Percentiles rank a stretch among this genome's conserved stretches.
These are phyloP conservation scores for Hagleromyces aurorensis DNA, from an alignment of 805 yeast genomes.

Conservation along the genomic window DNA sequence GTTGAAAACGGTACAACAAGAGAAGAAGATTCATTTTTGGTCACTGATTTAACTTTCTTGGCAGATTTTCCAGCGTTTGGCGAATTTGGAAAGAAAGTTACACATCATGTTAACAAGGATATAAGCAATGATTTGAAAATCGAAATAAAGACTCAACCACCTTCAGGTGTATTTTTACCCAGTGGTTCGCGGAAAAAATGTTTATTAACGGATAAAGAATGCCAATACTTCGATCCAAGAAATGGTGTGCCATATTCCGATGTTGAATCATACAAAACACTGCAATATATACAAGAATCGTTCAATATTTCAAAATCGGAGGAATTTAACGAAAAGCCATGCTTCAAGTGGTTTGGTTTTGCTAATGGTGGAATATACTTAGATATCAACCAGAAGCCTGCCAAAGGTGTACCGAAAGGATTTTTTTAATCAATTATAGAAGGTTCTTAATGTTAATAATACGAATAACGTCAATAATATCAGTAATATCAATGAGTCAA, in stretches of 20 bases:
- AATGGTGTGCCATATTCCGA: conserved; percentile 82
- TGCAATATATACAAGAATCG: conserved; percentile 51
- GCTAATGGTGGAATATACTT: conserved; percentile 43
- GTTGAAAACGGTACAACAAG: too few relatives aligned
- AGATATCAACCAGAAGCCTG: conserved; percentile 43
- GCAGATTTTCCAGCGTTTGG: conserved; percentile 51
- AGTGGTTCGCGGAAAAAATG: conserved; percentile 63
- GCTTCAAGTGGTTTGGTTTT: conserved; percentile 40
- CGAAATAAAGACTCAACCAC: conserved; percentile 59
- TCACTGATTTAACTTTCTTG: conserved; percentile 35
- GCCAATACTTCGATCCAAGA: conserved; percentile 75
- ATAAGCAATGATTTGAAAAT: conserved; percentile 42
- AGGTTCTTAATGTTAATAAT: background rate
- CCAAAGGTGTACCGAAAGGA: conserved; percentile 84
- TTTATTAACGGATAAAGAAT: conserved; percentile 62
- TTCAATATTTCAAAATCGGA: conserved; percentile 37
- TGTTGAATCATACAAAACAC: conserved; percentile 68
- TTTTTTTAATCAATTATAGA: conserved; percentile 37
- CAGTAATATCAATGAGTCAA: too few relatives aligned
- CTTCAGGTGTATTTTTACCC: conserved; percentile 63
- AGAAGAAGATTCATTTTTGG: conserved; percentile 21
- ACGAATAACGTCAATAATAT: too few relatives aligned
- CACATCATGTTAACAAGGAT: conserved; percentile 37
- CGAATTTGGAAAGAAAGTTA: conserved; percentile 36
- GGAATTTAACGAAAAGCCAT: conserved; percentile 33